phyloP scores from a whole-genome alignment of 2,329 filamentous ascomycete genomes.

The Colletotrichum godetiae region DNA sequence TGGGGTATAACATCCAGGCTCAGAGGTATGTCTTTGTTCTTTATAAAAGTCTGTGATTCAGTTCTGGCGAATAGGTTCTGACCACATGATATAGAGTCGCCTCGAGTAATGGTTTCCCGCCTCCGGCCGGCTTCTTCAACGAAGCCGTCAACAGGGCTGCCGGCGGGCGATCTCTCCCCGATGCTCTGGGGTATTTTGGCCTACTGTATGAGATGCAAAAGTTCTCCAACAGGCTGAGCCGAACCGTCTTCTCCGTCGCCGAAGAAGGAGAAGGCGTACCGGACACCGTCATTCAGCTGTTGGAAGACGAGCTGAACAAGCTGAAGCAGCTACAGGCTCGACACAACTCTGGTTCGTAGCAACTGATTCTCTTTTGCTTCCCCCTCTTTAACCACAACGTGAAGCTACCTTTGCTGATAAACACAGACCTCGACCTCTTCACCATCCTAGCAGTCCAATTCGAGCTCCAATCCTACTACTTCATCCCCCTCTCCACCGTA shows the following conservation, averaged over 20 bases:
- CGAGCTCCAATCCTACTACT: slow-evolving; percentile 66
- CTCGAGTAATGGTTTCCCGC: slow-evolving; percentile 58
- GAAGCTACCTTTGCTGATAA: background rate
- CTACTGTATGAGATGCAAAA: slow-evolving; percentile 62
- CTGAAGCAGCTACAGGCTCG: slow-evolving; percentile 57
- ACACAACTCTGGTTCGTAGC: slow-evolving; percentile 56
- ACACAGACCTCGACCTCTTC: slow-evolving; percentile 59
- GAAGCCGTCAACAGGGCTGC: slow-evolving; percentile 60
- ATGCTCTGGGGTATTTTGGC: slow-evolving; percentile 57
- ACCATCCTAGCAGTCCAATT: slow-evolving; percentile 60
- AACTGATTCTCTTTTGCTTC: background rate
- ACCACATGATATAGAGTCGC: slow-evolving; percentile 44
- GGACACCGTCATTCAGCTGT: slow-evolving; percentile 56
- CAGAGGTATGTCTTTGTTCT: slow-evolving; percentile 52
- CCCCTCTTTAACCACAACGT: background rate
- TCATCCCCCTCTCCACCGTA: slow-evolving; percentile 55
- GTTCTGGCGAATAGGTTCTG: slow-evolving; percentile 17
- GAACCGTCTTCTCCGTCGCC: slow-evolving; percentile 59
- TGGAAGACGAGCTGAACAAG: slow-evolving; percentile 65
- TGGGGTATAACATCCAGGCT: slow-evolving; percentile 62
- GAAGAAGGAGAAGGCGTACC: slow-evolving; percentile 59
- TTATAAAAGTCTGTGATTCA: no score
- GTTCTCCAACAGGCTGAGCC: slow-evolving; percentile 61
- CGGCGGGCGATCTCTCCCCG: slow-evolving; percentile 49
- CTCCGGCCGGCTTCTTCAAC: slow-evolving; percentile 58